Base-by-base conservation (phyloP, 495 filamentous ascomycete genomes). In the Xylaria cubensis region DNA sequence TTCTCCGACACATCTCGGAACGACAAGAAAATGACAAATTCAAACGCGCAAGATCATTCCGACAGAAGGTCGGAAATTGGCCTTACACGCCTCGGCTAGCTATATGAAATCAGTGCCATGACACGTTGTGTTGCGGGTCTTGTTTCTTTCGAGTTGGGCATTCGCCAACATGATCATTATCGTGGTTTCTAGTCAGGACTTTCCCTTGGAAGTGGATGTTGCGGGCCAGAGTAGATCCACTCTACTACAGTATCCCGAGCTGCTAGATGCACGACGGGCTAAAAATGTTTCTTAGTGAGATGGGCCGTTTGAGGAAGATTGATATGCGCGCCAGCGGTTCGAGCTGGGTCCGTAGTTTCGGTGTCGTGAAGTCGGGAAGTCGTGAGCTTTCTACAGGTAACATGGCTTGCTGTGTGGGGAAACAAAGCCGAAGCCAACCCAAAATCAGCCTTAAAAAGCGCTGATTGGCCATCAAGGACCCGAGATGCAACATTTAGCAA, bases 241-340 rank as follows among this genome's bases (percentile, higher is more conserved):
- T 21, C 21, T 71, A 66, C 51, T n/a, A 61, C 66, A 69, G 44
- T 64, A 50, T 34, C 21, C 59, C 19, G 59, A 24, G 67, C 69
- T 58, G 39, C 48, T n/a, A 56, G 67, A 32, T 66, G 67, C 32
- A 74, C 64, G 73, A 77, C 71, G 74, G 77, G 77, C 24, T 39
- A 66, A 67, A 56, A 78, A 73, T 74, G 67, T 67, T 70, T 70
- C 58, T 48, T 41, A 32, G 64, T 59, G 67, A 72, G 63, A 51
- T 70, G 67, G 64, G 56, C 66, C 29, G 72, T 77, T 73, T 75
- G 69, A 66, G 59, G 70, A 55, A 36, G 51, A 65, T 63, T 64
- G 53, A 70, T 51, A 75, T 73, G 67, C 67, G 63, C 63, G 71
- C 73, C 73, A 74, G 69, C 72, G 26, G 72, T 62, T 62, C 55